phyloP scores from a whole-genome alignment of 1,139 yeast genomes.

The Kazachstania sp. region DNA sequence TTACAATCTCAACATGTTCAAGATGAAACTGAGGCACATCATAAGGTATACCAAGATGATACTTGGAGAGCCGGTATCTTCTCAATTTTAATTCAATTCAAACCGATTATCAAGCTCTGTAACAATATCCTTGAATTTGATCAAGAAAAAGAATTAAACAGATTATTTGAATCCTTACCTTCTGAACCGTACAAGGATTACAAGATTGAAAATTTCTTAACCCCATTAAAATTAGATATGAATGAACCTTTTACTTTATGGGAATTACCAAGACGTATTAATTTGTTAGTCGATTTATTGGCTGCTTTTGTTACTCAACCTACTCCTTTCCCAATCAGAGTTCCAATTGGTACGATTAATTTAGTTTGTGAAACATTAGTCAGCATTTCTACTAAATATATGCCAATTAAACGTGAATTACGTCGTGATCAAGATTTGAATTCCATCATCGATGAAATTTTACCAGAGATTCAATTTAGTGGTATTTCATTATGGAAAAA shows the following conservation, averaged over 20 bases:
- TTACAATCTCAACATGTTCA: conserved; percentile 37
- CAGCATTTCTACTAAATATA: conserved; percentile 45
- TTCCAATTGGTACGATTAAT: conserved; percentile 51
- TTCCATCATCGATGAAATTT: conserved; percentile 36
- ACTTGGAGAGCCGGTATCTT: conserved; percentile 42
- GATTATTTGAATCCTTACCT: conserved; percentile 34
- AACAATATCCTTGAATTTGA: conserved; percentile 48
- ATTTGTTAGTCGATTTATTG: conserved; percentile 40
- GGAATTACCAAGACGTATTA: conserved; percentile 43
- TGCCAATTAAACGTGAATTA: conserved; percentile 50
- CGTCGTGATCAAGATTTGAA: conserved; percentile 43
- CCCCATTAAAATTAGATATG: conserved; percentile 48
- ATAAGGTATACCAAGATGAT: conserved; percentile 32
- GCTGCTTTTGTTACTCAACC: conserved; percentile 39
- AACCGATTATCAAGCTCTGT: conserved; percentile 46
- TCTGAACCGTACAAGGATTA: conserved; percentile 9
- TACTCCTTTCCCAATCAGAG: conserved; percentile 40
- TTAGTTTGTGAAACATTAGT: conserved; percentile 43
- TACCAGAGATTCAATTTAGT: conserved; percentile 38
- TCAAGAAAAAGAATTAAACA: conserved; percentile 43
- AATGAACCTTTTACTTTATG: conserved; percentile 45
- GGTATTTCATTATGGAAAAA: conserved; percentile 38
- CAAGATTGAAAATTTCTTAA: conserved; percentile 33
- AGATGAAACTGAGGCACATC: conserved; percentile 31
- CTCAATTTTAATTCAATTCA: conserved; percentile 39